Base-by-base conservation (phyloP, 768 basidiomycete species). In the Termitomyces sp. region DNA sequence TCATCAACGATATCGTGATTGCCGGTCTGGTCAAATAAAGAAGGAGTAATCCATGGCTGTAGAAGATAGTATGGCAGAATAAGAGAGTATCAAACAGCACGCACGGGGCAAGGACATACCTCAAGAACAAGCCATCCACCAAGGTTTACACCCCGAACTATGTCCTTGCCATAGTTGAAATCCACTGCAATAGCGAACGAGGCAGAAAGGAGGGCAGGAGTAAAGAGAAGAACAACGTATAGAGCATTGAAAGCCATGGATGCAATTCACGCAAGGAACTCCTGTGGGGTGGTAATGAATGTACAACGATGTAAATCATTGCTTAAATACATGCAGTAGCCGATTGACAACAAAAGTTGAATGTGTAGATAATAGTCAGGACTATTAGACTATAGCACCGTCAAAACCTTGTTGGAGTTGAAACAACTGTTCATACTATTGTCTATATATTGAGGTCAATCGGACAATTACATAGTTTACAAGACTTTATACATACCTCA, bases 61-160 rank as follows among this genome's bases (percentile, higher is more conserved):
- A 2, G 17, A 54, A 45, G 22, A 24, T 21, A 3, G 2, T 15
- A 12, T 3, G 11, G 34, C 14, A 47, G 32, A 22, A 14, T 47
- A 47, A 34, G 30, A 21, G 44, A 24, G 32, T 30, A 55, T 68
- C 15, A 53, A 49, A n/a, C 24, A 34, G 24, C 52, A 35, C 10
- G 32, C 10, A 30, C 52, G 40, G 7, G 17, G 30, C 30, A 10
- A 30, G 14, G 15, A 60, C 62, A 35, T 53, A 80, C 76, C 68
- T 78, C 76, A 22, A 75, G 70, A 22, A 79, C 75, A 21, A 79
- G 70, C 80, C 71, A 77, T 53, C 77, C 78, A 28, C 90, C 91
- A 30, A 93, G 78, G 71, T 88, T 93, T 58, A 93, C 91, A 54
- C 91, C 91, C 10, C 90, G 82, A 45, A 93, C 83, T 61, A 84